Conservation (phyloP, 2,329 filamentous ascomycete genomes). For the Alternaria metachromatica region DNA sequence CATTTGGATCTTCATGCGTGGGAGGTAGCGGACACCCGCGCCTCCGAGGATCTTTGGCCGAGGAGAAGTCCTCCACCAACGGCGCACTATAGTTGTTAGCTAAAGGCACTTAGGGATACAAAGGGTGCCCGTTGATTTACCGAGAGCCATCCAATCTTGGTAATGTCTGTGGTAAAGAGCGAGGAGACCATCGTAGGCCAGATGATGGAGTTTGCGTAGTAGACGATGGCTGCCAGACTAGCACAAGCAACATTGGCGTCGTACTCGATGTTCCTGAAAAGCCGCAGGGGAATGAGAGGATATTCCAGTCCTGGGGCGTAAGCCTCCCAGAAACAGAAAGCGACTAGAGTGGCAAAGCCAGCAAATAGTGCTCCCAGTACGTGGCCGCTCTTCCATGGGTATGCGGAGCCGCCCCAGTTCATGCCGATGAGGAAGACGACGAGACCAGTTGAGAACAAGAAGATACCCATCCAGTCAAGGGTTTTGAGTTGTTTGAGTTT, state of each 20-base stretch:
- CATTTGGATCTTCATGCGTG: constrained; percentile 43
- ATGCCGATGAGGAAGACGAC: constrained; percentile 57
- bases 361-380: constrained; percentile 45
- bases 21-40: constrained; percentile 36
- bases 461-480: constrained; percentile 57
- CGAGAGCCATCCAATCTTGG: constrained; percentile 41
- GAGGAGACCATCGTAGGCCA: constrained; percentile 41
- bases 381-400: constrained; percentile 45
- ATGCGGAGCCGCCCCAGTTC: constrained; percentile 50
- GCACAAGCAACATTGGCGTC: constrained; percentile 44
- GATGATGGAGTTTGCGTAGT: constrained; percentile 43
- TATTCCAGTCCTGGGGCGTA: constrained; percentile 39
- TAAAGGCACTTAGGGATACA: too few relatives aligned
- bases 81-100: constrained; percentile 29
- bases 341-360: constrained; percentile 41
- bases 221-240: constrained; percentile 42
- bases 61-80: constrained; percentile 43
- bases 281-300: constrained; percentile 47
- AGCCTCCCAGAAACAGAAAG: constrained; percentile 41
- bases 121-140: too few relatives aligned
- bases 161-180: constrained; percentile 36
- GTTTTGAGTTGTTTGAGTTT: constrained; percentile 44
- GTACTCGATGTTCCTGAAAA: constrained; percentile 45
- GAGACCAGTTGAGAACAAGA: constrained; percentile 56
- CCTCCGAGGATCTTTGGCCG: constrained; percentile 41